Base-by-base conservation (phyloP, 2,329 filamentous ascomycete species). In the Fusarium miscanthi region DNA sequence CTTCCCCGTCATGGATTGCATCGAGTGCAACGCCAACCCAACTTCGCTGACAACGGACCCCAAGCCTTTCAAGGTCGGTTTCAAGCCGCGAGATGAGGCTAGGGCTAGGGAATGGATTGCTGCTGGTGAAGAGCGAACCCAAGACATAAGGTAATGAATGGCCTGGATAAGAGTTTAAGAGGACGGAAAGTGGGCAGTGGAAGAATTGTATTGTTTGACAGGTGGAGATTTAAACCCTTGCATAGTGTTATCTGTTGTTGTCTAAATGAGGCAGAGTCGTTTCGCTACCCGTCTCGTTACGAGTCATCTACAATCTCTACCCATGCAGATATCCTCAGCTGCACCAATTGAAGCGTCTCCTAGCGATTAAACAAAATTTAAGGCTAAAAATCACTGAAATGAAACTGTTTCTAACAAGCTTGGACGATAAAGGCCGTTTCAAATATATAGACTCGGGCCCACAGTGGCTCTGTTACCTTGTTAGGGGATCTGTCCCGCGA, bases 1-100 rank as follows among this genome's bases (percentile, higher is more conserved):
- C 67, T 79, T 80, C 14, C 88, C 89, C 1, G 83, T 89, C 46
- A 79, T 91, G 70, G 83, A 91, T 76, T 82, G 86, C 0, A 83
- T 91, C 42, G 87, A 88, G 35, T 90, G 88, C 74, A 90, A 87
- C 75, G 79, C 81, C 5, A 86, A 86, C 25, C 85, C 88, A 1
- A 91, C 89, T 2, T 85, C 86, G 13, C 78, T 91, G 78, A 90
- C 88, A 1, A 87, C 87, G 5, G 88, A 91, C 72, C 89, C 89
- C 0, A 90, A 89, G 80, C 86, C 87, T 2, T 91, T 91, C 80
- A 90, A 90, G 64, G 63, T 76, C n/a, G 71, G 73, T 3, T 31
- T 76, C 21, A 82, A 80, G 69, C 81, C 86, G 8, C 82, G 89
- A 43, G 81, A 89, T 73, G 79, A 82, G 69, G 77, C 70, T 42